phyloP scores from a whole-genome alignment of 139 green algal genomes.

The Picocystis salinarum region DNA sequence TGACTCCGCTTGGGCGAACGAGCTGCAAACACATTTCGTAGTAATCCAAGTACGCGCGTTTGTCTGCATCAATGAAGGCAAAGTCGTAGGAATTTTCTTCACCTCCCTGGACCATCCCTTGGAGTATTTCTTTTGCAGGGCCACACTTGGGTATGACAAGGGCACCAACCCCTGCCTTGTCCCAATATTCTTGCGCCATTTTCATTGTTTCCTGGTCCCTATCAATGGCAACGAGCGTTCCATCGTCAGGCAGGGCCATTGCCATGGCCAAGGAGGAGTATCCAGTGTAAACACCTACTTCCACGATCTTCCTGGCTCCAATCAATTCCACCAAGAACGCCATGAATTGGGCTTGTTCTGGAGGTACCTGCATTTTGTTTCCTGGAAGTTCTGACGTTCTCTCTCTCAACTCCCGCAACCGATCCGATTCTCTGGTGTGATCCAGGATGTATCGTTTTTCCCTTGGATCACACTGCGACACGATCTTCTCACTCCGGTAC shows the following conservation, averaged over 20 bases:
- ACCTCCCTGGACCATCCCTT: constrained; percentile 13
- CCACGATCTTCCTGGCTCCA: constrained; percentile 24
- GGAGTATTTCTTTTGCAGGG: not conserved
- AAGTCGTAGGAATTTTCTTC: constrained; percentile 46
- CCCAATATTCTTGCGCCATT: constrained; percentile 46
- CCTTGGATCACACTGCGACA: too few species aligned
- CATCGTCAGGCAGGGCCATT: constrained; percentile 41
- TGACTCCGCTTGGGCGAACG: constrained; percentile 60
- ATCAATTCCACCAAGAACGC: constrained; percentile 40
- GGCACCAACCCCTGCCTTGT: constrained; percentile 28
- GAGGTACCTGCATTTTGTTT: constrained; percentile 20
- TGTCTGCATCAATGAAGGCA: constrained; percentile 83
- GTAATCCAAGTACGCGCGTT: constrained; percentile 58
- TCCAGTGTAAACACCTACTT: constrained; percentile 73
- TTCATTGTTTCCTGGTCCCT: constrained; percentile 36
- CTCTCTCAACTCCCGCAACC: too few species aligned
- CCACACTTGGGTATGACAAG: too few species aligned
- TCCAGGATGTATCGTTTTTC: too few species aligned
- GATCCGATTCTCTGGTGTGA: too few species aligned
- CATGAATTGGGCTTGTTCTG: constrained; percentile 67
- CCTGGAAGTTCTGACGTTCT: not conserved
- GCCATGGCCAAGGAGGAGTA: constrained; percentile 59
- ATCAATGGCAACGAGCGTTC: constrained; percentile 55
- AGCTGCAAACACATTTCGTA: constrained; percentile 67
- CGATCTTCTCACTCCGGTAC: too few species aligned